Evolutionary conservation across 306 rosid genomes (phyloP).

Genomic region (Crataegus laevigata): DNA sequence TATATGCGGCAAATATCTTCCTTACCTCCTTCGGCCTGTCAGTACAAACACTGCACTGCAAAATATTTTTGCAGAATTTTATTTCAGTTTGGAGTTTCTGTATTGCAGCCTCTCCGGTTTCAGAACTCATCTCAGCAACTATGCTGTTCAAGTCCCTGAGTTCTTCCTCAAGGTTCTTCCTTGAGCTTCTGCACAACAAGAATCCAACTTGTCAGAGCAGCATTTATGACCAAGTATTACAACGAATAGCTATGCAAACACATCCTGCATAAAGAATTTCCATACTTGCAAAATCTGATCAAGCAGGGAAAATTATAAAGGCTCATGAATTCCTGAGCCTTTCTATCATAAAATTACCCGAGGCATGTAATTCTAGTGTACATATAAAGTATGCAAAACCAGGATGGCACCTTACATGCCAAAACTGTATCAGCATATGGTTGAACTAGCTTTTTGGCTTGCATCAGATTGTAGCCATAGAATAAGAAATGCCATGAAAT

Average conservation of each 20-base stretch:
- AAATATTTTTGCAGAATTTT: constrained; percentile 58
- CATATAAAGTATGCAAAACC: not conserved
- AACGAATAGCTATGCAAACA: not conserved
- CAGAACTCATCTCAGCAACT: constrained; percentile 68
- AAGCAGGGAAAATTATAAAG: not conserved
- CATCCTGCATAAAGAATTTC: not conserved
- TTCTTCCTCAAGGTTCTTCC: constrained; percentile 72
- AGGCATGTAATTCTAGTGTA: not conserved
- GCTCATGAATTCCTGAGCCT: not conserved
- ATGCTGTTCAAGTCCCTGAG: constrained; percentile 41
- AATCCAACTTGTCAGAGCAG: constrained; percentile 18
- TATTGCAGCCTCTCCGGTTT: constrained; percentile 68
- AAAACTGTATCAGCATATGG: not conserved
- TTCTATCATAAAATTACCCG: not conserved
- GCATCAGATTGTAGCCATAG: not conserved
- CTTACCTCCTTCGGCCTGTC: constrained; percentile 97
- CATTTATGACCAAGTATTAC: not conserved
- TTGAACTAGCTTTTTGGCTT: too few species aligned
- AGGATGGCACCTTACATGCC: not conserved
- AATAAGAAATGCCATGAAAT: not conserved
- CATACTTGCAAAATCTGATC: not conserved
- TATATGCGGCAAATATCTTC: not conserved
- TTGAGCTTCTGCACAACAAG: constrained; percentile 48
- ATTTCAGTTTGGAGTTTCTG: constrained; percentile 85
- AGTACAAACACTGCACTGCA: constrained; percentile 85